Evolutionary conservation across 2,329 filamentous ascomycete genomes (phyloP), one percentile per base, ranked within the genome.

Genomic region (Clonostachys sp.): DNA sequence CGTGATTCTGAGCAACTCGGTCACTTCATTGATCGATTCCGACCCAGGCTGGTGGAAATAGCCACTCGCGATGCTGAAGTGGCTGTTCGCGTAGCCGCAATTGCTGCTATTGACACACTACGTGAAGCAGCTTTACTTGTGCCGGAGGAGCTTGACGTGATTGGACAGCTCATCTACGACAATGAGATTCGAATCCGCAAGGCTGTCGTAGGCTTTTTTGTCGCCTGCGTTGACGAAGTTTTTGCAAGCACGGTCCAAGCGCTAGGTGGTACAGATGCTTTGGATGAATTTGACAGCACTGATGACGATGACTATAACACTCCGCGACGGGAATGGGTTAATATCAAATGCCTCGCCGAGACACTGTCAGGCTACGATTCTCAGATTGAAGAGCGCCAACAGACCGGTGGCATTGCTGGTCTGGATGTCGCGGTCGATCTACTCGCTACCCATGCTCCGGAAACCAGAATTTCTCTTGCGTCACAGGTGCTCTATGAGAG

Each of bases 21-120:
- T 48, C 89, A 91, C 50, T 99, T 97, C 59, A 96, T 95, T 35
- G 94, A 97, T 63, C 81, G 91, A 43, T 99, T 97, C 66, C 81
- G 91, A 44, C 76, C 85, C 6, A 84, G 94, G 30, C 75, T 99
- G 38, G 86, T 97, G 24, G 94, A 99, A 68, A 96, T 99, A 74
- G 91, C 91, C 1, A 89, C 87, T 7, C 81, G 83, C 51, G 94
- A 99, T 64, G 80, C 86, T 0, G 94, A 99, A 56, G 73, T 87
- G 13, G 79, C 78, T 45, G 90, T 97, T 33, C 84, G 94, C 35
- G 86, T 90, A 8, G 78, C 84, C 7, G 86, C 89, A 9, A 87
- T 99, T 43, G 82, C 89, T 46, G 78, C 96, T 39, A 82, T 96
- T 16, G 89, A 95, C 54, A 77, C 86, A 20, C 78, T 99, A 48